These are phyloP conservation scores for Nothomitra cinnamomea DNA, from an alignment of 2,329 filamentous ascomycete genomes.

Conservation along the genomic window DNA sequence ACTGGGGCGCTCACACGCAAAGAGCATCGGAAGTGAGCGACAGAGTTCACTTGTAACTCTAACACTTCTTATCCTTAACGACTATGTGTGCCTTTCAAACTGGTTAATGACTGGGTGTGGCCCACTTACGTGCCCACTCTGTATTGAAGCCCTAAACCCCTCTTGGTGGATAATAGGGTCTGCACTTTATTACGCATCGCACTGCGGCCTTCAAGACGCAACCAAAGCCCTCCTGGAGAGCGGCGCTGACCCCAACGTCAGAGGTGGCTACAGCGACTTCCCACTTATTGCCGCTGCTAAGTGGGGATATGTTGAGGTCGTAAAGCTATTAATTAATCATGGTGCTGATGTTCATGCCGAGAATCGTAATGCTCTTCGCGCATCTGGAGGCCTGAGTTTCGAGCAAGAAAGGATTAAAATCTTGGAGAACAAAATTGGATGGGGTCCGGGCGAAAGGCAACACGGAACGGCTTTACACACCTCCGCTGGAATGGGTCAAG, in stretches of 20 bases:
- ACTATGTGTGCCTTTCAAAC: no score
- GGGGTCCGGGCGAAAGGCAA: neutral
- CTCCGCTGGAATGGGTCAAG: constrained; percentile 1
- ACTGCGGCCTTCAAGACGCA: constrained; percentile 7
- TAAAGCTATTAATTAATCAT: no score
- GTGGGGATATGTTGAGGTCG: no score
- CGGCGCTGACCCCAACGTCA: neutral
- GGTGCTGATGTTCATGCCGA: no score
- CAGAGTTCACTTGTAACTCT: neutral
- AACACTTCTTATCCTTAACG: neutral
- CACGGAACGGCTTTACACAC: constrained; percentile 3
- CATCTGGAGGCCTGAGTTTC: no score
- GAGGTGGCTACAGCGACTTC: neutral
- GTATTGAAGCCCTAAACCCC: neutral
- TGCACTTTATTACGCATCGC: constrained; percentile 15
- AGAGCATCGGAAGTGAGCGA: neutral
- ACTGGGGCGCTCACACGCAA: constrained; percentile 15
- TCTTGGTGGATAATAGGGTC: neutral
- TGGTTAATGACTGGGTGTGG: no score
- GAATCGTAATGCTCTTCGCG: no score
- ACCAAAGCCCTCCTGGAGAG: neutral
- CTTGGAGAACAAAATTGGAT: neutral
- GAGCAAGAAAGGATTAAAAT: neutral
- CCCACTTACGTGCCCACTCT: no score
- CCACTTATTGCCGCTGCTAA: no score